Percentiles rank a stretch among this genome's conserved stretches.
These are phyloP conservation scores for Rhizophagus prolifer DNA, from an alignment of 192 early-diverging fungal genomes.

Conservation along the genomic window DNA sequence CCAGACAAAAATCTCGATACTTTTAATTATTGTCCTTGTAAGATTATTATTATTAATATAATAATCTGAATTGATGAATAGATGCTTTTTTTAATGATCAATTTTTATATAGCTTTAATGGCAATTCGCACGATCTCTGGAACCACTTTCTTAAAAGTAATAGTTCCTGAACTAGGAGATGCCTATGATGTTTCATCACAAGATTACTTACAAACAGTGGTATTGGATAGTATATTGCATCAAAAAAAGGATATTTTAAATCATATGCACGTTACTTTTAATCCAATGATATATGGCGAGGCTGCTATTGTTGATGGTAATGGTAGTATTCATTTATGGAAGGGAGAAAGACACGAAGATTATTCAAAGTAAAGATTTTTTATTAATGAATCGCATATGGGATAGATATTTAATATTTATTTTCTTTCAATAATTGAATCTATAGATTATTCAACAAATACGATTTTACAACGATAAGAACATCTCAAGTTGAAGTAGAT, in stretches of 20 bases:
- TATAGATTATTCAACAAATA: not conserved
- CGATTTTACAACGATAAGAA: not conserved
- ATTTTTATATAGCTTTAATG: slow-evolving; percentile 10
- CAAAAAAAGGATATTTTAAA: not conserved
- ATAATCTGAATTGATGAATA: not conserved
- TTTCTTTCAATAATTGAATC: too few species aligned
- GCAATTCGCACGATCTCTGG: slow-evolving; percentile 18
- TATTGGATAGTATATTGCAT: not conserved
- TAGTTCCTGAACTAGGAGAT: not conserved
- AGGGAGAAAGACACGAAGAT: not conserved
- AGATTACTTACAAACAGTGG: not conserved
- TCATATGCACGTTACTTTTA: slow-evolving; percentile 26
- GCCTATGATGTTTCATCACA: not conserved
- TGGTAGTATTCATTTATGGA: slow-evolving; percentile 27
- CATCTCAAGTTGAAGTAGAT: not conserved
- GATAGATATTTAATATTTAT: not conserved
- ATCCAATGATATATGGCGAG: slow-evolving; percentile 26
- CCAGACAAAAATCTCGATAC: not conserved
- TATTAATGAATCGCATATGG: not conserved
- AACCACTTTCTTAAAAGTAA: slow-evolving; percentile 19
- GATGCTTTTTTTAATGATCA: not conserved
- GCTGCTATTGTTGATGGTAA: slow-evolving; percentile 22
- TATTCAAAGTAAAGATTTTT: not conserved
- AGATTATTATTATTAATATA: not conserved
- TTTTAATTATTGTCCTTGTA: not conserved